Conservation (phyloP, 495 filamentous ascomycete species). For the Cenococcum geophilum region DNA sequence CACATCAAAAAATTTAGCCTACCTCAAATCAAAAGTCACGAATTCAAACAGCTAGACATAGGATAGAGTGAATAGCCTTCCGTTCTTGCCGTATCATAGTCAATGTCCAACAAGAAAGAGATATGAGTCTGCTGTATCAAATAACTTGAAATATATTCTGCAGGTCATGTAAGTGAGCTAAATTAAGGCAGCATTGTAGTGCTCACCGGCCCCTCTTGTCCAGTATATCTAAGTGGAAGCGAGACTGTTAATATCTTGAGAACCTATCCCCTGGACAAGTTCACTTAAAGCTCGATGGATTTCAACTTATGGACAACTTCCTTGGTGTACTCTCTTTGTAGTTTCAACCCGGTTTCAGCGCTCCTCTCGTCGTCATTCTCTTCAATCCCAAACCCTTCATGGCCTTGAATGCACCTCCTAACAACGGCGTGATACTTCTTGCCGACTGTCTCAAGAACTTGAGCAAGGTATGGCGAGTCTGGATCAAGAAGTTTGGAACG, state of each 20-base stretch:
- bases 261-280: too few species aligned
- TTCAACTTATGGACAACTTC: conserved; percentile 14
- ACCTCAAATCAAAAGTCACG: too few species aligned
- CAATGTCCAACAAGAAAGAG: too few species aligned
- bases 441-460: conserved; percentile 24
- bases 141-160: too few species aligned
- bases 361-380: conserved; percentile 8
- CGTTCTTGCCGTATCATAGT: conserved; percentile 10
- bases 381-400: conserved; percentile 26
- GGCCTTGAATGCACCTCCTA: conserved; percentile 28
- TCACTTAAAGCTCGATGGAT: too few species aligned
- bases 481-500: conserved; percentile 8
- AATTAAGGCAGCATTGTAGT: too few species aligned
- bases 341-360: conserved; percentile 18
- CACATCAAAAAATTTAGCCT: too few species aligned
- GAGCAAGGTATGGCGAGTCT: conserved; percentile 4
- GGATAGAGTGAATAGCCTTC: conserved; percentile 17
- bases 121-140: too few species aligned
- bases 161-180: too few species aligned
- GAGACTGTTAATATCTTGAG: background rate
- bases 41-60: too few species aligned
- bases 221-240: too few species aligned
- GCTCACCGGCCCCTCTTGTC: too few species aligned
- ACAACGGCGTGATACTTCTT: conserved; percentile 26
- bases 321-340: conserved; percentile 29